A percentile compares a stretch with the other conserved stretches of the same genome.
Evolutionary conservation across 345 rosid species (phyloP).

Genomic region (Rhodomyrtus tomentosa): DNA sequence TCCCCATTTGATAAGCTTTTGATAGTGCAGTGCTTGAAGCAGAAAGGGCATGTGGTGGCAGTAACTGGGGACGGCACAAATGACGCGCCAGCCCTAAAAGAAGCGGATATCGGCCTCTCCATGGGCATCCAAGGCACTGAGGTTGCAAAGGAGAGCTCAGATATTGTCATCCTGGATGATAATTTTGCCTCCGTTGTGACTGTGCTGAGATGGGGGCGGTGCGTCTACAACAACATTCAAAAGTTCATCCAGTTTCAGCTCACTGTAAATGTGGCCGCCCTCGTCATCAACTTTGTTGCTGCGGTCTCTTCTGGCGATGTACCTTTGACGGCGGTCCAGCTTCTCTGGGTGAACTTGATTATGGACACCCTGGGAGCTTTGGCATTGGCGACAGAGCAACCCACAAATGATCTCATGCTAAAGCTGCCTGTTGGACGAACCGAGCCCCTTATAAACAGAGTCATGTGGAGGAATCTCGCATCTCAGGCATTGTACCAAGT

Average conservation of each 20-base stretch:
- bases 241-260: conserved; percentile 83
- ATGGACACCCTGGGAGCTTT: conserved; percentile 80
- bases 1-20: conserved; percentile 70
- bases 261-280: conserved; percentile 63
- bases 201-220: conserved; percentile 73
- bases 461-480: conserved; percentile 71
- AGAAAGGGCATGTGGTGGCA: conserved; percentile 65
- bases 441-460: conserved; percentile 44
- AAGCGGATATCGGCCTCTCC: conserved; percentile 66
- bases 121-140: conserved; percentile 83
- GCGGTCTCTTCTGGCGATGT: conserved; percentile 73
- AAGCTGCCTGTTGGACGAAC: conserved; percentile 54
- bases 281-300: conserved; percentile 60
- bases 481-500: conserved; percentile 66
- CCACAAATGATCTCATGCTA: conserved; percentile 53
- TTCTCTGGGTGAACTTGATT: conserved; percentile 71
- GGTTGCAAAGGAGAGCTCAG: conserved; percentile 78
- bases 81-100: conserved; percentile 74
- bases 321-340: conserved; percentile 67
- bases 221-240: conserved; percentile 68
- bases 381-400: conserved; percentile 61
- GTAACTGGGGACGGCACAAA: conserved; percentile 75
- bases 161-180: conserved; percentile 71
- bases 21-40: conserved; percentile 64
- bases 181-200: conserved; percentile 64